phyloP scores from a whole-genome alignment of 192 early-diverging fungal genomes.

The Linnemannia elongata region DNA sequence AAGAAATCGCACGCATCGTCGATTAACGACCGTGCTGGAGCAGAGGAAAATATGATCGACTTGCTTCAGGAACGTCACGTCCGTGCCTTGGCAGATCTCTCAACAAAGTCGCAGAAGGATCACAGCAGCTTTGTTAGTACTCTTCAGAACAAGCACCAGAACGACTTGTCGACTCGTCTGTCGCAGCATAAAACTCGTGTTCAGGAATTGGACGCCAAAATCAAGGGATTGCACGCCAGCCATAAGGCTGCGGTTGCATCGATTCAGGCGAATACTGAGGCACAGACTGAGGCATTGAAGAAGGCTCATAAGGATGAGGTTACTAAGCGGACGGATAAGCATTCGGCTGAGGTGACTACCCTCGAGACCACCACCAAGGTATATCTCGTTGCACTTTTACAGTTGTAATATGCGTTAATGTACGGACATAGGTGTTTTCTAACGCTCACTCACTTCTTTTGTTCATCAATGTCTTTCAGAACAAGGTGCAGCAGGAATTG shows the following conservation, averaged over 20 bases:
- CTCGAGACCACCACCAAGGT: constrained; percentile 29
- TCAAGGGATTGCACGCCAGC: constrained; percentile 22
- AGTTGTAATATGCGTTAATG: neutral
- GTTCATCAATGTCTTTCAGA: neutral
- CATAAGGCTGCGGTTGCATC: constrained; percentile 5
- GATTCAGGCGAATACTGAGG: constrained; percentile 16
- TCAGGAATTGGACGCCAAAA: constrained; percentile 17
- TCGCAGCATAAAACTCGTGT: constrained; percentile 1
- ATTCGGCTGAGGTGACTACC: constrained; percentile 15
- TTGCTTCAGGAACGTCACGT: constrained; percentile 35
- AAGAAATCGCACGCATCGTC: constrained; percentile 26
- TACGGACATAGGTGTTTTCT: neutral
- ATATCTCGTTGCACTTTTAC: neutral
- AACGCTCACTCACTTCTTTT: neutral
- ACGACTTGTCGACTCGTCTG: constrained; percentile 11
- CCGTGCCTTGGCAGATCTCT: constrained; percentile 19
- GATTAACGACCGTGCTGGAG: constrained; percentile 11
- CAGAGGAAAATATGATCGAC: constrained; percentile 16
- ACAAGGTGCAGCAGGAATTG: constrained; percentile 28
- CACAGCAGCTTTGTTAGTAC: constrained; percentile 9
- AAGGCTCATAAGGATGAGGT: constrained; percentile 11
- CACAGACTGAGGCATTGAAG: constrained; percentile 1
- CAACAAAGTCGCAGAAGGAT: constrained; percentile 14
- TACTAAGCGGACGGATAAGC: constrained; percentile 2
- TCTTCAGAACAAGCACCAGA: constrained; percentile 34